These are phyloP conservation scores for Hygrocybe punicea DNA, from an alignment of 768 basidiomycete genomes.

Conservation along the genomic window DNA sequence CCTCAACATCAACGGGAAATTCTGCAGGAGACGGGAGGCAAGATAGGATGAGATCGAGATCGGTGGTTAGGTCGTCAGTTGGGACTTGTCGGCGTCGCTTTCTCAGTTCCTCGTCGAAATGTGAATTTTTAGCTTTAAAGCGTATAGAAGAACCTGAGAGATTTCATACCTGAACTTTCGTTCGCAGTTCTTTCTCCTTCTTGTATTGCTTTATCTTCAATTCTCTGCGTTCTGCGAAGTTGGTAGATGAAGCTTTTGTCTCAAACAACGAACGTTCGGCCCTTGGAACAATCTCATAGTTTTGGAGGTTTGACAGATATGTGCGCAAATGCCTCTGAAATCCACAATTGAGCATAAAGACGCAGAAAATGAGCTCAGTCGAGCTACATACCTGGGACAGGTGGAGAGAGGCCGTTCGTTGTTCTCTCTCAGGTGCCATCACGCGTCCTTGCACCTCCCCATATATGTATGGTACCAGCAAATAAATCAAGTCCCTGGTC, in stretches of 20 bases:
- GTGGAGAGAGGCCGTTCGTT: slow-evolving; percentile 54
- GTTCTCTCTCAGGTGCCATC: slow-evolving; percentile 51
- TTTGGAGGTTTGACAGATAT: slow-evolving; percentile 53
- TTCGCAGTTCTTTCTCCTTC: slow-evolving; percentile 76
- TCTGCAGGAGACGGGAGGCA: slow-evolving; percentile 46
- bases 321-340: slow-evolving; percentile 46
- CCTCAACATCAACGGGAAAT: slow-evolving; percentile 25
- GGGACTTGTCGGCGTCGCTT: slow-evolving; percentile 49
- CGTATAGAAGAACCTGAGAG: neutral
- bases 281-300: slow-evolving; percentile 63
- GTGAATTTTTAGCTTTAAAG: neutral
- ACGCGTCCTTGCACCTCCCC: slow-evolving; percentile 65
- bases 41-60: slow-evolving; percentile 63
- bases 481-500: slow-evolving; percentile 70
- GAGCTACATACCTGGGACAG: slow-evolving; percentile 53
- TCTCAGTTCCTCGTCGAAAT: slow-evolving; percentile 44
- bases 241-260: slow-evolving; percentile 45
- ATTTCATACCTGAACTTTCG: slow-evolving; percentile 59
- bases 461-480: slow-evolving; percentile 65
- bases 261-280: slow-evolving; percentile 56
- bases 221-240: slow-evolving; percentile 73
- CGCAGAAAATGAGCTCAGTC: neutral
- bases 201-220: slow-evolving; percentile 89
- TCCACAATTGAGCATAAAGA: neutral
- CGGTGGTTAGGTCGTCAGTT: slow-evolving; percentile 36